Conservation (phyloP, 73 alveolate genomes). For the Paramecium tetraurelia region DNA sequence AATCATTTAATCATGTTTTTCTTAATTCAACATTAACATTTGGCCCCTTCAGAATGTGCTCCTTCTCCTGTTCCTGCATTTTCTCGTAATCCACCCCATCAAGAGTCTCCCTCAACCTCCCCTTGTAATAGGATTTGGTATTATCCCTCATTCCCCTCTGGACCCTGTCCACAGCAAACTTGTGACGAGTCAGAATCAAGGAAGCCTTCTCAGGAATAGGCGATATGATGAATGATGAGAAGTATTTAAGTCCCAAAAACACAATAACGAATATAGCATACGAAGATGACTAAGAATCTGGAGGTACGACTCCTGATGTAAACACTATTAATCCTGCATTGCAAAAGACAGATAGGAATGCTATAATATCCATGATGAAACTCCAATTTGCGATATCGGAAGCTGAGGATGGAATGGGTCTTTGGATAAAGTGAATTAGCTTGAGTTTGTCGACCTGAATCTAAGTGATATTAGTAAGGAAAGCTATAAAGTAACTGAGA, state of each 20-base stretch:
- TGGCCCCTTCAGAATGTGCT: background rate
- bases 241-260: background rate
- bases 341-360: constrained; percentile 61
- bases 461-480: constrained; percentile 48
- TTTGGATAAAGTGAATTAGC: constrained; percentile 59
- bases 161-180: constrained; percentile 23
- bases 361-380: constrained; percentile 40
- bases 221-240: background rate
- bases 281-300: background rate
- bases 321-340: constrained; percentile 61
- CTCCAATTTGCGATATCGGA: constrained; percentile 61
- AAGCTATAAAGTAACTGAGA: constrained; percentile 53
- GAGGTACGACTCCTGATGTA: background rate
- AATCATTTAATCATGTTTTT: background rate
- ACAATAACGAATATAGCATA: background rate
- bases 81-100: background rate
- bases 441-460: constrained; percentile 62
- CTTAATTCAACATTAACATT: background rate
- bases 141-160: background rate
- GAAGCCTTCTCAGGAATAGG: constrained; percentile 31
- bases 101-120: background rate
- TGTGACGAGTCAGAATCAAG: background rate
- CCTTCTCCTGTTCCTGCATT: background rate
- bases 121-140: background rate
- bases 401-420: constrained; percentile 69